A percentile compares a stretch with the other conserved stretches of the same genome.
Conservation (phyloP, 139 green algal genomes). For the Volvox africanus region DNA sequence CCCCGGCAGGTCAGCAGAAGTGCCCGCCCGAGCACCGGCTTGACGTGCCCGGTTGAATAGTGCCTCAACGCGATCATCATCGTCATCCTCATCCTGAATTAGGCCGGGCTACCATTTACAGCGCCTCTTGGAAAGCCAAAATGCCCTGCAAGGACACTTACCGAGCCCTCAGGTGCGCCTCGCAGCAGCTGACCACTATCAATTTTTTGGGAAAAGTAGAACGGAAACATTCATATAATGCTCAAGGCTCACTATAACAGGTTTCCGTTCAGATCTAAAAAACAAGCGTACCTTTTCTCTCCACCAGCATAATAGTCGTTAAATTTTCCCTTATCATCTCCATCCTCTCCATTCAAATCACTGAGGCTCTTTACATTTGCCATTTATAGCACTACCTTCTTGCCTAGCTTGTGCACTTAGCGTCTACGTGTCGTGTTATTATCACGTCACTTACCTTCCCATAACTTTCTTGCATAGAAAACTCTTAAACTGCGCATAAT, state of each 20-base stretch:
- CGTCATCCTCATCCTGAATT: slow-evolving; percentile 37
- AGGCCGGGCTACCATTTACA: background rate
- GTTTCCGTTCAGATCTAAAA: background rate
- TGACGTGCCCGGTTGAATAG: slow-evolving; percentile 77
- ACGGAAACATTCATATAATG: background rate
- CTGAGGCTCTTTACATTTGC: slow-evolving; percentile 67
- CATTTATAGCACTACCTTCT: slow-evolving; percentile 54
- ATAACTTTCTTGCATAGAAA: too few species aligned
- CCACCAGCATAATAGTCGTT: slow-evolving; percentile 91
- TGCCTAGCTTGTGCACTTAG: too few species aligned
- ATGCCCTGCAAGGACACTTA: background rate
- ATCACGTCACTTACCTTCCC: too few species aligned
- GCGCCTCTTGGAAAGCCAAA: background rate
- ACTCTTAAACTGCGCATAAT: too few species aligned
- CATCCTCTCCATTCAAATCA: slow-evolving; percentile 64
- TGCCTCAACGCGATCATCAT: slow-evolving; percentile 60
- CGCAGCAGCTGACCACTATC: slow-evolving; percentile 79
- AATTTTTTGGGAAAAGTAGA: background rate
- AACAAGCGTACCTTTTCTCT: slow-evolving; percentile 77
- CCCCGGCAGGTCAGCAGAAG: slow-evolving; percentile 62
- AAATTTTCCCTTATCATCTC: slow-evolving; percentile 63
- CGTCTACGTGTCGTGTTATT: too few species aligned
- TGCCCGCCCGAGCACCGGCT: slow-evolving; percentile 74
- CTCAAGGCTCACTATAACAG: background rate
- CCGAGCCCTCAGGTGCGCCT: slow-evolving; percentile 60